Evolutionary conservation across 805 yeast genomes (phyloP), one percentile per base, ranked within the genome.

Genomic region (Nakazawaea siamensis): DNA sequence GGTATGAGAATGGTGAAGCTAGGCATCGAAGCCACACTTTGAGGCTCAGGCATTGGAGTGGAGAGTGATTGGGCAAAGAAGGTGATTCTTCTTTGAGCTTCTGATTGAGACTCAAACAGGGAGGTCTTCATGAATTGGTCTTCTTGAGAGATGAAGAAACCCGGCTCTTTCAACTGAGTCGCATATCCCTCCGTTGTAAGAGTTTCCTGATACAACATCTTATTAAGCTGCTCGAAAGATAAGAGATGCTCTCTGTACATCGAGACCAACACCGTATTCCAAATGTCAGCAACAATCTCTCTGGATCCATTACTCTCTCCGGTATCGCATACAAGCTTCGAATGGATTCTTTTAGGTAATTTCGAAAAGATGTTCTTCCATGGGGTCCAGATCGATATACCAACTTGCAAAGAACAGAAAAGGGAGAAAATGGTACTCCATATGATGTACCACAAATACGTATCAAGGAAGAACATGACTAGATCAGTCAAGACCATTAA

Each of bases 61-160:
- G 94, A 78, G 28, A 86, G 60, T 0, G 95, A 84, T 50, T 86
- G 95, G 0, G 96, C 95, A 64, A 86, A 86, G 51, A 83, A 86
- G 0, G 94, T 81, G 2, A 86, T 72, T 43, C 96, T 66, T 47
- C 95, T 63, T 49, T 78, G 79, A 0, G 95, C 94, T 50, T 83
- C 95, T 1, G 86, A 73, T 33, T 75, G 73, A 1, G 70, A 53
- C 17, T 73, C 74, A 45, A 80, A 73, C 13, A 74, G 58, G 5
- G 76, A 68, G 4, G 74, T 67, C 43, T 67, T 73, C 49, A 9
- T 44, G 43, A 44, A 73, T 66, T 5, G 80, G 47, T 85, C 95
- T 50, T 86, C 95, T 46, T 80, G 92, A 0, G 87, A 78, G 15
- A 82, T 72, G 52, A 86, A 86, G 48, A 83, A 84, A 0, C 72